Percentiles rank a stretch among this genome's conserved stretches.
Evolutionary conservation across 2,329 filamentous ascomycete genomes (phyloP).

Genomic region (Colletotrichum noveboracense): DNA sequence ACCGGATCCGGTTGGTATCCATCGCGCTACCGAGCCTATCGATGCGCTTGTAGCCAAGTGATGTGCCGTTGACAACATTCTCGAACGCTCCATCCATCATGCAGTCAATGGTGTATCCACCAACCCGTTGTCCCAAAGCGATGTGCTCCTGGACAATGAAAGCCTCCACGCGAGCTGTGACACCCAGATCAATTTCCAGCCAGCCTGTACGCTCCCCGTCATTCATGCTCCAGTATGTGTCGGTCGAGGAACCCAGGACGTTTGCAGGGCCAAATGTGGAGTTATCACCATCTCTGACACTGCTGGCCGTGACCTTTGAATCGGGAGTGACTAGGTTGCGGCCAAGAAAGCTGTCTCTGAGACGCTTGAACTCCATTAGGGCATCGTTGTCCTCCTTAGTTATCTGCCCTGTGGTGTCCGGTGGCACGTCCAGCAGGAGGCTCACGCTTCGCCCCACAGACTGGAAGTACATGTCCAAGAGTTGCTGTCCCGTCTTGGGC

Average conservation of each 20-base stretch:
- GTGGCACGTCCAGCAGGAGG: neutral
- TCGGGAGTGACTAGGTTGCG: neutral
- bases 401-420: neutral
- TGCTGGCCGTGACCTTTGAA: neutral
- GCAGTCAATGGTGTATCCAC: neutral
- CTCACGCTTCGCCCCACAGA: neutral
- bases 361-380: neutral
- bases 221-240: neutral
- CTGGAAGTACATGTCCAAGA: neutral
- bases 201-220: neutral
- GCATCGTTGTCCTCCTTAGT: neutral
- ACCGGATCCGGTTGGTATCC: neutral
- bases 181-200: neutral
- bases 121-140: neutral
- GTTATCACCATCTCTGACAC: neutral
- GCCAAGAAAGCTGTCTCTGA: neutral
- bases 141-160: neutral
- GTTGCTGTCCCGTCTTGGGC: neutral
- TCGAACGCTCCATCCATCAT: neutral
- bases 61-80: neutral
- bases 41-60: neutral
- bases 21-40: neutral
- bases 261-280: neutral
- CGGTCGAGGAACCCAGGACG: neutral
- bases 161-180: neutral